phyloP scores from a whole-genome alignment of 2,329 filamentous ascomycete genomes.

The Colletotrichum incanum region DNA sequence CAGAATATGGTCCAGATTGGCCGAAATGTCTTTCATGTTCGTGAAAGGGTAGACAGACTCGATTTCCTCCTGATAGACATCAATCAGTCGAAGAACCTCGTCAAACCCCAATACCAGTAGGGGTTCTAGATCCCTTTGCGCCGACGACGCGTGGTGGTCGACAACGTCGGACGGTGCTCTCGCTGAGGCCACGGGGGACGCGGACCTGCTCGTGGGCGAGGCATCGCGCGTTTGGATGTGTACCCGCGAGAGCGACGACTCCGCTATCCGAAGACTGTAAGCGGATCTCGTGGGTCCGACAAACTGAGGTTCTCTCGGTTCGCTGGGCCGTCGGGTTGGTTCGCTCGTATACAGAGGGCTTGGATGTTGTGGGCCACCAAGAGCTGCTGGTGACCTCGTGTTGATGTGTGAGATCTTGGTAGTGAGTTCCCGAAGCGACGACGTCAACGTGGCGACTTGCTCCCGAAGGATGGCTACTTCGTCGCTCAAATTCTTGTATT shows the following conservation, averaged over 20 bases:
- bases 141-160: slow-evolving; percentile 38
- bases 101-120: slow-evolving; percentile 33
- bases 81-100: slow-evolving; percentile 53
- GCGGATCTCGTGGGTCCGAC: slow-evolving; percentile 55
- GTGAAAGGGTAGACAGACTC: slow-evolving; percentile 56
- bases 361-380: slow-evolving; percentile 27
- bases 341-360: slow-evolving; percentile 37
- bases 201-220: slow-evolving; percentile 46
- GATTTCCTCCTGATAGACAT: slow-evolving; percentile 58
- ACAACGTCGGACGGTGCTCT: slow-evolving; percentile 46
- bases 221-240: slow-evolving; percentile 51
- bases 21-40: slow-evolving; percentile 49
- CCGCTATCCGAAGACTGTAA: slow-evolving; percentile 54
- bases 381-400: slow-evolving; percentile 18
- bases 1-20: slow-evolving; percentile 48
- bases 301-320: slow-evolving; percentile 54
- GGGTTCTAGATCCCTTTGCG: slow-evolving; percentile 12
- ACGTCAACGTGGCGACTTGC: slow-evolving; percentile 50
- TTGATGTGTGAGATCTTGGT: slow-evolving; percentile 40
- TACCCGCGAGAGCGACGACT: slow-evolving; percentile 54
- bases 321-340: slow-evolving; percentile 34
- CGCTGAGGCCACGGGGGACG: slow-evolving; percentile 29
- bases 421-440: slow-evolving; percentile 49
- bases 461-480: slow-evolving; percentile 51
- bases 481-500: slow-evolving; percentile 47